Evolutionary conservation across 2,329 filamentous ascomycete species (phyloP).

Genomic region (Rasamsonia emersonii): DNA sequence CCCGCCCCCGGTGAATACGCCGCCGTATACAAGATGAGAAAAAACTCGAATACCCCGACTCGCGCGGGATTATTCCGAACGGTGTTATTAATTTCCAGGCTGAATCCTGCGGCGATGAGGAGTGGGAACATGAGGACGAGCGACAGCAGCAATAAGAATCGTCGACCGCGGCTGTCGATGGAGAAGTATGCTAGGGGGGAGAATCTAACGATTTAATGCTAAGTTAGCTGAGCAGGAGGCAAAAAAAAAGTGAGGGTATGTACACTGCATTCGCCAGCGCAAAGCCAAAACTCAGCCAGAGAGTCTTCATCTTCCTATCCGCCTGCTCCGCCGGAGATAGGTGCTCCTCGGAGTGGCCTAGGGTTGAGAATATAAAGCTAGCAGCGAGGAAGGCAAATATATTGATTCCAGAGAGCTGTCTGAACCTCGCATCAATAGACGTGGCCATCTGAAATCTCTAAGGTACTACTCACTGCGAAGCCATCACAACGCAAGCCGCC

Average conservation of each 20-base stretch:
- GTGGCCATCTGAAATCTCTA: background rate
- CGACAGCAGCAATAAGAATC: constrained; percentile 12
- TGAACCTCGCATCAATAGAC: background rate
- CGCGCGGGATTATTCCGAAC: constrained; percentile 3
- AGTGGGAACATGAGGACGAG: constrained; percentile 12
- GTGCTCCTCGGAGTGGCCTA: too few relatives aligned
- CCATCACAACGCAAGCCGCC: constrained; percentile 10
- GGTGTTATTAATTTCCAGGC: constrained; percentile 6
- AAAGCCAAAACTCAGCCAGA: constrained; percentile 13
- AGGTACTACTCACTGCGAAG: constrained; percentile 5
- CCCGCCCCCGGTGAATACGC: constrained; percentile 9
- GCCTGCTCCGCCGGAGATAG: constrained; percentile 1
- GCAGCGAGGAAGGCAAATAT: constrained; percentile 14
- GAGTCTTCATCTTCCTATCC: constrained; percentile 3
- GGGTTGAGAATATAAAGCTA: too few relatives aligned
- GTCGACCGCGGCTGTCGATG: constrained; percentile 12
- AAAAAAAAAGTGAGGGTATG: background rate
- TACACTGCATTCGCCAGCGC: constrained; percentile 11
- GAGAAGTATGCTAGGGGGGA: constrained; percentile 12
- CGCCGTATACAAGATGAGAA: constrained; percentile 8
- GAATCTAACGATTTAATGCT: constrained; percentile 5
- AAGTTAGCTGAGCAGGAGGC: background rate
- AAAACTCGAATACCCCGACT: constrained; percentile 4
- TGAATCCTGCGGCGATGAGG: constrained; percentile 11
- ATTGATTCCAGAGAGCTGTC: constrained; percentile 12